Conservation (phyloP, 23 red algal species). For the Pyropia haitanensis region DNA sequence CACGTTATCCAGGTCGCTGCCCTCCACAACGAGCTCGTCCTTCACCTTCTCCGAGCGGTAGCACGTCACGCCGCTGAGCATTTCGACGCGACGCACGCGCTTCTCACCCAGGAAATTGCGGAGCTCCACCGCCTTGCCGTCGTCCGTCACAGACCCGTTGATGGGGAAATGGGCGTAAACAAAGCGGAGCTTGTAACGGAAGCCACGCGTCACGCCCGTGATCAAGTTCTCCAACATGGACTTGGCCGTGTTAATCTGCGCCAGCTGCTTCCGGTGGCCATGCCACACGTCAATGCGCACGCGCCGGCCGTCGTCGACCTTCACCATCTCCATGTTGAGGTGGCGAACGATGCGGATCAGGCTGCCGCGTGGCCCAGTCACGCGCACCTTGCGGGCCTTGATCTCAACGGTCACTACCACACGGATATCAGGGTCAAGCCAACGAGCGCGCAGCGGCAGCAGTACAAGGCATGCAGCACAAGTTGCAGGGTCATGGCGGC, state of each 20-base stretch:
- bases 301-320: constrained; percentile 41
- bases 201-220: constrained; percentile 71
- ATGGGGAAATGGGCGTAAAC: constrained; percentile 99
- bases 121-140: constrained; percentile 73
- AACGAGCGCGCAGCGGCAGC: background rate
- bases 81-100: constrained; percentile 76
- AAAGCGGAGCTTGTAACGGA: constrained; percentile 91
- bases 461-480: background rate
- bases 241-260: constrained; percentile 77
- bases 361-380: constrained; percentile 77
- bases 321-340: constrained; percentile 45
- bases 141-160: constrained; percentile 83
- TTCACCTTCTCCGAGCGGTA: constrained; percentile 81
- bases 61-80: constrained; percentile 73
- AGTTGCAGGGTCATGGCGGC: background rate
- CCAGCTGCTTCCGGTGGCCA: constrained; percentile 70
- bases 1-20: constrained; percentile 86
- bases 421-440: background rate
- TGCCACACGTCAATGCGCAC: constrained; percentile 98
- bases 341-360: constrained; percentile 59
- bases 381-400: constrained; percentile 54
- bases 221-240: constrained; percentile 92
- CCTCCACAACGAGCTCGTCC: constrained; percentile 87
- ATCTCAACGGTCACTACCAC: constrained; percentile 48
- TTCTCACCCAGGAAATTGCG: constrained; percentile 99